Evolutionary conservation across 305 asterid genomes (phyloP), one percentile per base, ranked within the genome.

Genomic region (Lippia alba): DNA sequence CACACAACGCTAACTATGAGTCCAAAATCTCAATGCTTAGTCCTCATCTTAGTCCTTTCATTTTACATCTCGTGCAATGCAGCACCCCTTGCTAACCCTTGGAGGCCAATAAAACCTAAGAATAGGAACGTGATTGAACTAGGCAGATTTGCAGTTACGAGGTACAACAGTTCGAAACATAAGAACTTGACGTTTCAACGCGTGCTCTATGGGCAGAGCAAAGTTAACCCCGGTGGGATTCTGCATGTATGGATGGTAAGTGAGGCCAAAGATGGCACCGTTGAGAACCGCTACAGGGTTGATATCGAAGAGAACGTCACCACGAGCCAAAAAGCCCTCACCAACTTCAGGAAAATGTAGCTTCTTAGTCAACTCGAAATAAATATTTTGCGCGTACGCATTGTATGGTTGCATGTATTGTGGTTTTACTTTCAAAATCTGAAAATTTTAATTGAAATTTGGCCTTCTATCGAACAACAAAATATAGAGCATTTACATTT

Each of bases 161-260:
- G 55, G 41, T 64, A 67, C 64, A 67, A 67, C 5, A 67, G 15
- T 9, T 15, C 6, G 9, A 12, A 4, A 6, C 55, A 67, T 5
- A 56, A 40, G 6, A 11, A 55, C 17, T 34, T 67, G 30, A 19
- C 8, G 6, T 67, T 12, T 56, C 44, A 40, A 5, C 62, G 64
- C 20, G 72, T 67, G 16, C 30, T 24, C 30, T 1, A 40, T 3
- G 70, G 70, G 15, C 4, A 59, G 20, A 6, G 49, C 14, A 8
- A 10, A 14, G 8, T 33, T 7, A 39, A 19, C 6, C 30, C 30
- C 30, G 70, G 61, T 8, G 48, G 17, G 15, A 34, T 15, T 6
- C 1, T 67, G 12, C 4, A 39, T 30, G 1, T 67, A 2, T 8
- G 7, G 40, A 51, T 55, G 20, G 2, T 32, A 1, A 24, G 55